phyloP scores from a whole-genome alignment of 83 land plant species.

The Diphasiastrum complanatum region DNA sequence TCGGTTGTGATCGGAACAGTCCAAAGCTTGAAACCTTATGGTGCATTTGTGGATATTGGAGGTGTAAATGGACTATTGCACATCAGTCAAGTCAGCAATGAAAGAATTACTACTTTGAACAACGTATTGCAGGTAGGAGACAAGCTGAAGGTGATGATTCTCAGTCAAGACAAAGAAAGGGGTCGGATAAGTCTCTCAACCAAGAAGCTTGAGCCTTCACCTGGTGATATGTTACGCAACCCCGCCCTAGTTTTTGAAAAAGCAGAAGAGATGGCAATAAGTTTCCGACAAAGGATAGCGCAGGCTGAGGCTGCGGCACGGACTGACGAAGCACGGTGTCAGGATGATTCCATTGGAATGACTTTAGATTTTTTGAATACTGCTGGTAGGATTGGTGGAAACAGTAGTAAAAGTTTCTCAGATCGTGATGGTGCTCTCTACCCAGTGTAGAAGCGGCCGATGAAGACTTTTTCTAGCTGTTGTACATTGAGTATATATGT shows the following conservation, averaged over 20 bases:
- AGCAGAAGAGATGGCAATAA: no score
- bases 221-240: slow-evolving; percentile 98
- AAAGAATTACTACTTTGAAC: slow-evolving; percentile 77
- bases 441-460: no score
- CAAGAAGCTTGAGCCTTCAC: slow-evolving; percentile 96
- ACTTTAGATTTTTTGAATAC: no score
- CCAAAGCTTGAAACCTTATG: slow-evolving; percentile 87
- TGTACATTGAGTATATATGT: no score
- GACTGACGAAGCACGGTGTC: no score
- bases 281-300: no score
- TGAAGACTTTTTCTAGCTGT: no score
- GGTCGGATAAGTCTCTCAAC: slow-evolving; percentile 95
- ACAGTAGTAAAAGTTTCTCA: no score
- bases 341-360: no score
- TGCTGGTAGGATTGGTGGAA: no score
- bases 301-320: no score
- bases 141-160: slow-evolving; percentile 89
- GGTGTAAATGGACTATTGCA: slow-evolving; percentile 90
- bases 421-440: no score
- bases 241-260: slow-evolving; percentile 94
- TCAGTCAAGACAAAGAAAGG: slow-evolving; percentile 95
- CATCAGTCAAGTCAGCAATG: slow-evolving; percentile 98
- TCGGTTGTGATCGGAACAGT: slow-evolving; percentile 89
- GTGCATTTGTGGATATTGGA: slow-evolving; percentile 94
- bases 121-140: slow-evolving; percentile 92